These are phyloP conservation scores for Herpetospermum pedunculosum DNA, from an alignment of 306 rosid species.

Conservation along the genomic window DNA sequence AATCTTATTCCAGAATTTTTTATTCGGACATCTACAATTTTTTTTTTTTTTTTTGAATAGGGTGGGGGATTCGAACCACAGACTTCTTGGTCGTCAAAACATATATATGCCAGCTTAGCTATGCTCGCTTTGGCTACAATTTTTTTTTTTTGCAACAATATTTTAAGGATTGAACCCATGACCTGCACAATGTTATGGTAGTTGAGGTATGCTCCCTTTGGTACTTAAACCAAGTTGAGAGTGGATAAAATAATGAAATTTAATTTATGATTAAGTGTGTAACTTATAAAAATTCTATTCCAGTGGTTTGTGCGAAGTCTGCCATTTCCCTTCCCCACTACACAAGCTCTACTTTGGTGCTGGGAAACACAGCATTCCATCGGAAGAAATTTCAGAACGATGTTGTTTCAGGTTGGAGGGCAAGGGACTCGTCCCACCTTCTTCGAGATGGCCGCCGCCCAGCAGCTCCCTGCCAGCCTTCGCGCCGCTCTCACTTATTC, in stretches of 20 bases:
- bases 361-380: background rate
- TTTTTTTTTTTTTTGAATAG: no score
- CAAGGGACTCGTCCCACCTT: slow-evolving; percentile 96
- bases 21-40: no score
- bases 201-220: no score
- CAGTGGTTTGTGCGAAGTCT: background rate
- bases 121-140: no score
- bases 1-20: no score
- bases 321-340: background rate
- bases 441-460: slow-evolving; percentile 99
- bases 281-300: background rate
- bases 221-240: no score
- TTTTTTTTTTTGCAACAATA: no score
- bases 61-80: no score
- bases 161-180: no score
- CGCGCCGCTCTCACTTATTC: slow-evolving; percentile 88
- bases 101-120: no score
- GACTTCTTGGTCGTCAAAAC: no score
- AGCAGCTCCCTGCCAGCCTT: slow-evolving; percentile 86
- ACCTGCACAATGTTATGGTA: no score
- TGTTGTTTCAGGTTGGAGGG: slow-evolving; percentile 97
- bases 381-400: slow-evolving; percentile 5
- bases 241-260: background rate
- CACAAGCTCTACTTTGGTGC: background rate
- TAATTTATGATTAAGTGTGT: background rate